Evolutionary conservation across 2,329 filamentous ascomycete genomes (phyloP), one percentile per base, ranked within the genome.

Genomic region (Arthroderma sp.): DNA sequence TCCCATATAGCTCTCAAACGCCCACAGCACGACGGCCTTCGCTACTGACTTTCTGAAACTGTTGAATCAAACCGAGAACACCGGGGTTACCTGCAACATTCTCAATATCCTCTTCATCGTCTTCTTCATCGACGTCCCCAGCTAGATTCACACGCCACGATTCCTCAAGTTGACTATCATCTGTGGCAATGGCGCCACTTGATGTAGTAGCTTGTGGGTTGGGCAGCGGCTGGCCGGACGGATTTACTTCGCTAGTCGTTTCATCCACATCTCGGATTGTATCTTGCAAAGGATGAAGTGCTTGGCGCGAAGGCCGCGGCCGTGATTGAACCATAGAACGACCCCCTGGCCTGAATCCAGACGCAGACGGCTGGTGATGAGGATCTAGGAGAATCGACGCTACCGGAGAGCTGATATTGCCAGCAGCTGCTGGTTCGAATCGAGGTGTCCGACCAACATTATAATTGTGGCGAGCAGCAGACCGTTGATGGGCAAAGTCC

Each of bases 11-110:
- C 15, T 22, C 15, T 48, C 54, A 65, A n/a, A 65, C 59, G 6
- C 60, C 61, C 44, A 63, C 56, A 7, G 61, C 58, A 39, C 57
- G 55, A 30, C 63, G 56, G n/a, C 60, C 61, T 41, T 65, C 62
- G 38, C 60, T 60, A 40, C 61, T 63, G 33, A 74, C 77, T 60
- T 75, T 78, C 50, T 79, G 76, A 54, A 82, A 82, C 55, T 83
- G 77, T 57, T 80, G 75, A 46, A 83, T 68, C 52, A 83, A 59
- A 6, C 79, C 79, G 47, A 83, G 60, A 4, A 83, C 78, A 2
- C 79, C 79, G 2, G 68, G 71, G 4, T 71, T 70, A 0, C 65
- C 66, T 29, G 61, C 61, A 29, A 68, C 58, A 6, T 61, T 65
- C 11, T 71, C 66, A 5, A 72, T 68, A 42, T 69, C 66, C 29